Evolutionary conservation across 1,139 yeast genomes (phyloP), one percentile per base, ranked within the genome.

Genomic region (Meyerozyma smithsonii): DNA sequence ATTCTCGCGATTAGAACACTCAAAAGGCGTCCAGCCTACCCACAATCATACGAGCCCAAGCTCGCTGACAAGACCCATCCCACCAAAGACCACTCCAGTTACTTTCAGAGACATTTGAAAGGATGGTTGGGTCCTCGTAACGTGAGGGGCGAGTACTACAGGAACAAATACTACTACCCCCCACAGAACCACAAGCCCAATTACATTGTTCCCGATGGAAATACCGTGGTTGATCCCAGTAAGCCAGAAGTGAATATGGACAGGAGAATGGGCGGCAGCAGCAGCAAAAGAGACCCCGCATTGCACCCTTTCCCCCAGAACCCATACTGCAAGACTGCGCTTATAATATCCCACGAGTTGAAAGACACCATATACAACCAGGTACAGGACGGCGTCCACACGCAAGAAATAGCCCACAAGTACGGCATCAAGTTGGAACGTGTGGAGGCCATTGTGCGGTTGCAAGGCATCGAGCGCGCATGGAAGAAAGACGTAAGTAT

Each of bases 271-370:
- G 45, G 45, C 50, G 40, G 48, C 50, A 32, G 38, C 47, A 40
- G 48, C 50, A 32, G 38, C 47, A 26, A 55, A 32, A 55, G 68
- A 48, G 54, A 64, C 36, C 62, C 68, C 15, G 45, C 53, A 7
- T 59, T 83, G 45, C 79, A 77, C 46, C 98, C 98, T 23, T 90
- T 90, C 63, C 94, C 95, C 16, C 69, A 70, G 40, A 92, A 92
- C 60, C 64, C 72, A 19, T 72, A 73, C 55, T 83, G 94, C 51
- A 71, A 71, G 48, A 84, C 96, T 15, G 86, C 86, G 40, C 63
- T 73, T 34, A 66, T 77, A 38, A 63, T 90, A 20, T 67, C 85
- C 17, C 67, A 74, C 33, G 72, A 74, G 37, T 70, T 84, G 57
- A 85, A 83, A 58, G 58, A 62, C 25, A 67, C 72, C 37, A 84